phyloP scores from a whole-genome alignment of 1,284 basidiomycete genomes.

The Coniophora puteana region DNA sequence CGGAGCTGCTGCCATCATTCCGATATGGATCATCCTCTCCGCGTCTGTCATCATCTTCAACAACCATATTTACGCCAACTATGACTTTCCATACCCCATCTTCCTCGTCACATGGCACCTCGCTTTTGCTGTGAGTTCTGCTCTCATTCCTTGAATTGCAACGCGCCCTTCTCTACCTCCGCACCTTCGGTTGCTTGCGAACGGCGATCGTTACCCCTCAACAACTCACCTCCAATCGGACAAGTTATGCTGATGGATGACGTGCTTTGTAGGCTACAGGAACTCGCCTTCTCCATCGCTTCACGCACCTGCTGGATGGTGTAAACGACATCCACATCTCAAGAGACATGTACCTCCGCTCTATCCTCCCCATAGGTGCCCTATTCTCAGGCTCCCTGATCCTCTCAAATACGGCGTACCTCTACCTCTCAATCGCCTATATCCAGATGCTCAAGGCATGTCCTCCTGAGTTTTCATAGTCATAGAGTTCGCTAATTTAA shows the following conservation, averaged over 20 bases:
- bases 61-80: conserved; percentile 85
- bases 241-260: no score
- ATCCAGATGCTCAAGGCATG: conserved; percentile 96
- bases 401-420: conserved; percentile 92
- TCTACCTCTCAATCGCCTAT: conserved; percentile 88
- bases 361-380: conserved; percentile 91
- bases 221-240: neutral
- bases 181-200: no score
- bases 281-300: conserved; percentile 85
- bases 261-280: conserved; percentile 79
- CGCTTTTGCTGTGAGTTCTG: conserved; percentile 67
- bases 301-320: conserved; percentile 87
- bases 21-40: conserved; percentile 88
- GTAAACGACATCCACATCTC: conserved; percentile 86
- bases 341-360: conserved; percentile 77
- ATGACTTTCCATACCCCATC: conserved; percentile 83
- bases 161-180: conserved; percentile 1
- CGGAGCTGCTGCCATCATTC: conserved; percentile 69
- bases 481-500: neutral
- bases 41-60: conserved; percentile 96
- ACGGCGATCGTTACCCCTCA: conserved; percentile 3
- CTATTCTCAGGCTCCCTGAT: conserved; percentile 93
- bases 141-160: conserved; percentile 1
- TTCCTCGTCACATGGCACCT: conserved; percentile 89
- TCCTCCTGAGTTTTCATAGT: neutral